These are phyloP conservation scores for Pittosporum tobira DNA, from an alignment of 129 eudicot species.

Conservation along the genomic window DNA sequence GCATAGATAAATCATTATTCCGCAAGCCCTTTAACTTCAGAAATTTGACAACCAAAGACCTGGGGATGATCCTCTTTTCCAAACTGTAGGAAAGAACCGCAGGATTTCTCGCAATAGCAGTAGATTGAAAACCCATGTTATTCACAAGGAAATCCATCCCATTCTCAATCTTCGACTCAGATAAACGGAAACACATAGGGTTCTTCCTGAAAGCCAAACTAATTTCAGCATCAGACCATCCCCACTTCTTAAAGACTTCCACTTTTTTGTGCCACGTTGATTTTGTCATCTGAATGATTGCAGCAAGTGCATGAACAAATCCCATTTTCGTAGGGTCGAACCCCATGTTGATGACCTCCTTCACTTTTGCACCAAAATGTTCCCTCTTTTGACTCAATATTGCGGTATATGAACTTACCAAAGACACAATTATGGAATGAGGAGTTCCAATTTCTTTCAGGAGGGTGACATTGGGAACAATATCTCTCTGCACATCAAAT, in stretches of 20 bases:
- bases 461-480: not conserved
- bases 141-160: conserved; percentile 19
- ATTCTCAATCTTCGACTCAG: conserved; percentile 9
- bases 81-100: too few species aligned
- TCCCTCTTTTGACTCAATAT: not conserved
- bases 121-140: conserved; percentile 10
- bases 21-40: conserved; percentile 7
- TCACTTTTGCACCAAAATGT: not conserved
- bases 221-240: conserved; percentile 19
- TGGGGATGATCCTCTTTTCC: conserved; percentile 12
- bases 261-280: not conserved
- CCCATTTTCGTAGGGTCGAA: not conserved
- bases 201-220: conserved; percentile 10
- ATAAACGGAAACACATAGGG: conserved; percentile 9
- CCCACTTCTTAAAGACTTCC: not conserved
- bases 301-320: not conserved
- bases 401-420: not conserved
- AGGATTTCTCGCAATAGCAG: not conserved
- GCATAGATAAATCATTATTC: not conserved
- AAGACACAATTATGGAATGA: not conserved
- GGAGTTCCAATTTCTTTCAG: not conserved
- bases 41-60: conserved; percentile 6
- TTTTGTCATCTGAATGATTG: not conserved
- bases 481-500: not conserved
- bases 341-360: not conserved